phyloP scores from a whole-genome alignment of 495 filamentous ascomycete genomes.

The Aspergillus affinis region DNA sequence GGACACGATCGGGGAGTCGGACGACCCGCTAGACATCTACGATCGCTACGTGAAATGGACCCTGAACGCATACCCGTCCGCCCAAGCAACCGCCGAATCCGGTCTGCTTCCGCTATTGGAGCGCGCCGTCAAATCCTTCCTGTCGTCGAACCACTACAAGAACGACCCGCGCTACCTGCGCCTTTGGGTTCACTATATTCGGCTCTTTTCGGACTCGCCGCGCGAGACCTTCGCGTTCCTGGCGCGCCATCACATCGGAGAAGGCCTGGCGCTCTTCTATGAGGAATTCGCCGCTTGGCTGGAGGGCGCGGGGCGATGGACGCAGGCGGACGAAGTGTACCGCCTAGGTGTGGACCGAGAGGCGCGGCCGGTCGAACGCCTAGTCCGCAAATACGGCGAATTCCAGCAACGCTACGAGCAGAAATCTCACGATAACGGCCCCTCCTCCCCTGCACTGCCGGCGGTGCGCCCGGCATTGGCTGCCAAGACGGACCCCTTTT shows the following conservation, averaged over 20 bases:
- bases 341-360: constrained; percentile 82
- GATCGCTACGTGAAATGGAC: constrained; percentile 98
- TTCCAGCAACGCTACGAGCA: constrained; percentile 77
- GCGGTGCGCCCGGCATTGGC: constrained; percentile 80
- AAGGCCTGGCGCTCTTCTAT: constrained; percentile 89
- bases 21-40: constrained; percentile 94
- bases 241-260: constrained; percentile 82
- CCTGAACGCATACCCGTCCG: constrained; percentile 88
- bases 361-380: constrained; percentile 76
- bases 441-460: constrained; percentile 82
- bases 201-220: constrained; percentile 86
- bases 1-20: constrained; percentile 72
- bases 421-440: constrained; percentile 60
- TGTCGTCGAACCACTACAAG: constrained; percentile 80
- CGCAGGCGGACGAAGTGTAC: constrained; percentile 92
- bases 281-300: constrained; percentile 95
- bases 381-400: constrained; percentile 85
- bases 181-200: constrained; percentile 91
- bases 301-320: constrained; percentile 81
- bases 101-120: constrained; percentile 87
- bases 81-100: constrained; percentile 86
- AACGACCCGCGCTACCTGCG: constrained; percentile 93
- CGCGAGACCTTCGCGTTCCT: constrained; percentile 91
- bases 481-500: constrained; percentile 82
- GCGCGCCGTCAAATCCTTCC: constrained; percentile 85